Evolutionary conservation across 768 basidiomycete genomes (phyloP).

Genomic region (Panaeolus cyanescens): DNA sequence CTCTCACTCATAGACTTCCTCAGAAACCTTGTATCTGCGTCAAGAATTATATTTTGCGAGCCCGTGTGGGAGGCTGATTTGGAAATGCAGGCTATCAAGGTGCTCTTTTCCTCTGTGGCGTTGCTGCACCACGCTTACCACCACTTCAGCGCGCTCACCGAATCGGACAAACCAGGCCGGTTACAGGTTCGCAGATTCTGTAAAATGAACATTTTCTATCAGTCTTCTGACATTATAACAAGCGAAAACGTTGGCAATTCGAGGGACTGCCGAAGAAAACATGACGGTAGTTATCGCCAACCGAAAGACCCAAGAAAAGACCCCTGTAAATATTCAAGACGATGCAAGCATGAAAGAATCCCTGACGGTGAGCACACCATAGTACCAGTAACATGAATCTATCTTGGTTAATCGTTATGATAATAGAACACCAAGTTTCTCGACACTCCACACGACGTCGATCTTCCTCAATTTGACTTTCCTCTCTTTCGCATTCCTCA

Average conservation of each 20-base stretch:
- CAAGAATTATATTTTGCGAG: constrained; percentile 87
- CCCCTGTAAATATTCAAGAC: constrained; percentile 55
- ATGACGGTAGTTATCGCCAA: constrained; percentile 66
- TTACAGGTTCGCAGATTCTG: constrained; percentile 47
- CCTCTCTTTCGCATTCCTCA: constrained; percentile 12
- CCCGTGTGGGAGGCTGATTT: constrained; percentile 93
- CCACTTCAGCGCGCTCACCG: constrained; percentile 69
- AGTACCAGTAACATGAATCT: neutral
- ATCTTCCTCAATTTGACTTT: constrained; percentile 19
- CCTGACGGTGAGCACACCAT: constrained; percentile 54
- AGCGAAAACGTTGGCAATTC: constrained; percentile 84
- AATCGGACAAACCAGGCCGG: constrained; percentile 77
- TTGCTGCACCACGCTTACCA: neutral
- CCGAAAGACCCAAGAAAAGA: constrained; percentile 47
- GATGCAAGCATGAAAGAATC: constrained; percentile 79
- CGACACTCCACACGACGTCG: constrained; percentile 25
- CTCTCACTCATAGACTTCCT: neutral
- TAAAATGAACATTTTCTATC: neutral
- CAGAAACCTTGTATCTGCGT: constrained; percentile 85
- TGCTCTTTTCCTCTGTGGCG: constrained; percentile 18
- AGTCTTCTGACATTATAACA: neutral
- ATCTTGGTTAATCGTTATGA: neutral
- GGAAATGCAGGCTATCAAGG: constrained; percentile 89
- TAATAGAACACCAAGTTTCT: constrained; percentile 40
- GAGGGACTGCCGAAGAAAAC: constrained; percentile 76